phyloP scores from a whole-genome alignment of 495 filamentous ascomycete genomes.

The Cenococcum geophilum region DNA sequence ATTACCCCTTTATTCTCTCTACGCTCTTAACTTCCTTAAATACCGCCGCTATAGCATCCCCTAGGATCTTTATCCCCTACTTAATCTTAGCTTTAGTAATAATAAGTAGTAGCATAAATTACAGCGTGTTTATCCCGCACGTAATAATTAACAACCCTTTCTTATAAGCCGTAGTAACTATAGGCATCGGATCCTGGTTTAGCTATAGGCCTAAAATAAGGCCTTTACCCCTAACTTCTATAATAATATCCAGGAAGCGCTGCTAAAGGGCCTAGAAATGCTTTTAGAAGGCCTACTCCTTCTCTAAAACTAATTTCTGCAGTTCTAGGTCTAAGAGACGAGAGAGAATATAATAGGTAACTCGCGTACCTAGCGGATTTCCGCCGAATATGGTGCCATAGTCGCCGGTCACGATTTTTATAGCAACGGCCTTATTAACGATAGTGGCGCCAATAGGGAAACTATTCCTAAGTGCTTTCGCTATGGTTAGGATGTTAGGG shows the following conservation, averaged over 20 bases:
- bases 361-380: conserved; percentile 78
- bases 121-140: conserved; percentile 65
- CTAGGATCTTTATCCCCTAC: conserved; percentile 67
- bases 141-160: conserved; percentile 86
- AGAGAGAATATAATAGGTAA: conserved; percentile 78
- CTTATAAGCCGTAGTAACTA: conserved; percentile 81
- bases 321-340: conserved; percentile 61
- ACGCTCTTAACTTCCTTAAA: conserved; percentile 16
- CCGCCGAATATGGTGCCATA: conserved; percentile 97
- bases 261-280: conserved; percentile 58
- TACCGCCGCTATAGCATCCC: conserved; percentile 62
- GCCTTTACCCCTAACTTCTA: conserved; percentile 74
- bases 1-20: conserved; percentile 30
- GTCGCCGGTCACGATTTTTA: conserved; percentile 85
- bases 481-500: conserved; percentile 87
- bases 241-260: conserved; percentile 64
- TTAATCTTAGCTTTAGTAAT: conserved; percentile 71
- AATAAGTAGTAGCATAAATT: conserved; percentile 45
- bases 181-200: conserved; percentile 55
- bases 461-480: conserved; percentile 94
- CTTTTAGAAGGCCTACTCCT: conserved; percentile 56
- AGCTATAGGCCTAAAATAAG: conserved; percentile 84
- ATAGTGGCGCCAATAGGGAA: conserved; percentile 92
- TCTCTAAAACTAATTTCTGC: conserved; percentile 57
- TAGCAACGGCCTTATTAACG: conserved; percentile 65